These are phyloP conservation scores for Sugiyamaella floridensis DNA, from an alignment of 805 yeast genomes.

Conservation along the genomic window DNA sequence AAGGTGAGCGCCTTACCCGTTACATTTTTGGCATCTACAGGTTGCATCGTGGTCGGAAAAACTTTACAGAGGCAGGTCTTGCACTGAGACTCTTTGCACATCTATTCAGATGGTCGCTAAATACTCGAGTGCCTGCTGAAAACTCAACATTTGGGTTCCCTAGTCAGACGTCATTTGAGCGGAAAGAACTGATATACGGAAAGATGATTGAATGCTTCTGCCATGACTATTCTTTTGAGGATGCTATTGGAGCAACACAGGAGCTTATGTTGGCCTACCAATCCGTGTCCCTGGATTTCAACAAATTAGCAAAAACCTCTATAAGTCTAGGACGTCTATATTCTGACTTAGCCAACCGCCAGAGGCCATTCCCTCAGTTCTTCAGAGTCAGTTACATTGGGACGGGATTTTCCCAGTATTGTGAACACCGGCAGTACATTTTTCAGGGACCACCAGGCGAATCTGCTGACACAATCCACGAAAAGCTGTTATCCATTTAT, in stretches of 20 bases:
- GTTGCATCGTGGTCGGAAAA: conserved; percentile 50
- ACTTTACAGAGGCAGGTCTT: conserved; percentile 76
- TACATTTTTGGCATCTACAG: conserved; percentile 70
- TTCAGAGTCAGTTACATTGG: conserved; percentile 79
- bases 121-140: conserved; percentile 46
- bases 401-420: conserved; percentile 71
- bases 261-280: conserved; percentile 72
- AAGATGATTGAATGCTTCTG: conserved; percentile 63
- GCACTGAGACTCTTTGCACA: conserved; percentile 71
- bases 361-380: conserved; percentile 67
- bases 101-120: conserved; percentile 59
- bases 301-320: conserved; percentile 67
- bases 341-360: conserved; percentile 56
- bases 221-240: conserved; percentile 67
- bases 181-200: conserved; percentile 67
- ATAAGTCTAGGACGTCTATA: conserved; percentile 62
- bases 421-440: conserved; percentile 69
- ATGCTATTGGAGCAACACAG: conserved; percentile 71
- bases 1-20: conserved; percentile 74
- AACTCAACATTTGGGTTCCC: conserved; percentile 60
- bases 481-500: conserved; percentile 62
- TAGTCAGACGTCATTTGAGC: conserved; percentile 70
- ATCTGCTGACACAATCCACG: conserved; percentile 76
- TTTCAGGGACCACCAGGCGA: conserved; percentile 86
- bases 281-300: conserved; percentile 63